These are phyloP conservation scores for Pyrenophora seminiperda DNA, from an alignment of 2,329 filamentous ascomycete species.

Conservation along the genomic window DNA sequence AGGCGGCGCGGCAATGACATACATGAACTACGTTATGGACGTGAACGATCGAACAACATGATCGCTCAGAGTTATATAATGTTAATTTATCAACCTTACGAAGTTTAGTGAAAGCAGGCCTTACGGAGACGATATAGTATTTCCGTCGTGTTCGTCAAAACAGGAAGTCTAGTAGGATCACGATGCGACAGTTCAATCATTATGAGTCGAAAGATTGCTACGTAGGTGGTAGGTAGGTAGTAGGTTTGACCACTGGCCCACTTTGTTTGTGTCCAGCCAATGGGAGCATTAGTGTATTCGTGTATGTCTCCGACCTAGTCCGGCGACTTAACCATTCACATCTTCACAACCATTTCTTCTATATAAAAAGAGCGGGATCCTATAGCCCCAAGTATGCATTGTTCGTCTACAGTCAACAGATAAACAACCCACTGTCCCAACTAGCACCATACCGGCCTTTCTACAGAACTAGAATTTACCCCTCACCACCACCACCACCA, in stretches of 20 bases:
- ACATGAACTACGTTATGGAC: too few species aligned
- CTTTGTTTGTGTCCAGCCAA: conserved; percentile 5
- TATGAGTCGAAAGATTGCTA: too few species aligned
- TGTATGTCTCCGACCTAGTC: conserved; percentile 22
- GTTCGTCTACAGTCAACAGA: not conserved
- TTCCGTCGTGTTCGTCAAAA: too few species aligned
- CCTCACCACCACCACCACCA: not conserved
- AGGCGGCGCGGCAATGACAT: too few species aligned
- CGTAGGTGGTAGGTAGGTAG: too few species aligned
- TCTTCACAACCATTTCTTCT: not conserved
- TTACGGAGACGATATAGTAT: too few species aligned
- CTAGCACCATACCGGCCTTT: not conserved
- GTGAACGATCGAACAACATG: too few species aligned
- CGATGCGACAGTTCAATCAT: too few species aligned
- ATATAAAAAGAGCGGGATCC: not conserved
- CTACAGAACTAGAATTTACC: not conserved
- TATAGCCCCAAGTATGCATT: not conserved
- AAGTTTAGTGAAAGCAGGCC: too few species aligned
- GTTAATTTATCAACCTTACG: too few species aligned
- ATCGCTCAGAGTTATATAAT: too few species aligned
- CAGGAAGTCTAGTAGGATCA: too few species aligned
- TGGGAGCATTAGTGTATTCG: conserved; percentile 16
- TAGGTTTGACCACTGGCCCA: not conserved
- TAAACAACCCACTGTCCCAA: not conserved
- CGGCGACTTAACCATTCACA: conserved; percentile 21